Conservation (phyloP, 129 eudicot genomes). For the Solidago caesia region DNA sequence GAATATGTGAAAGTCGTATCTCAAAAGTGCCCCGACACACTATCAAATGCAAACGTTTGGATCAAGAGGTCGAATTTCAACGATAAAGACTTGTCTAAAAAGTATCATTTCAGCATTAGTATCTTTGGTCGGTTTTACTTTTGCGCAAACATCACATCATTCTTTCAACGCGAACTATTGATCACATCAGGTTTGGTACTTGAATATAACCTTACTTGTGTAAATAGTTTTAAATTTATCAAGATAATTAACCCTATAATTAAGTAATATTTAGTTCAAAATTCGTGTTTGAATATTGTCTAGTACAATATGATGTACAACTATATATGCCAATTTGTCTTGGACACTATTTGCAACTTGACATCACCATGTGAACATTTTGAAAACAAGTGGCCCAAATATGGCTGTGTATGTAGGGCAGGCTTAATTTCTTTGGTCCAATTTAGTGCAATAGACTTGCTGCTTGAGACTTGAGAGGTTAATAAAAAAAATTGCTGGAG, state of each 20-base stretch:
- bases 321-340: not conserved
- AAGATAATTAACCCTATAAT: no score
- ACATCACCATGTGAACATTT: conserved; percentile 24
- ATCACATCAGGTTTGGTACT: no score
- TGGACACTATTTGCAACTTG: conserved; percentile 19
- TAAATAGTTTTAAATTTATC: no score
- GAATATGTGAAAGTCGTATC: conserved; percentile 5
- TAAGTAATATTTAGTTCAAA: not conserved
- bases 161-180: not conserved
- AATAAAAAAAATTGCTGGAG: no score
- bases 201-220: no score
- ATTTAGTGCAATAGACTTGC: conserved; percentile 27
- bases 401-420: not conserved
- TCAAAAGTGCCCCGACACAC: no score
- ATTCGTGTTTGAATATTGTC: not conserved
- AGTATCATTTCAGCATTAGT: not conserved
- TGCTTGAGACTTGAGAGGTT: no score
- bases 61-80: not conserved
- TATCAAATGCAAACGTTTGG: no score
- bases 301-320: no score
- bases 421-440: conserved; percentile 26
- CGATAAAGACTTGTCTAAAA: not conserved
- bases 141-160: not conserved
- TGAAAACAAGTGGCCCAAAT: conserved; percentile 11
- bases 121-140: conserved; percentile 20